Evolutionary conservation across 192 early-diverging fungal genomes (phyloP).

Genomic region (Linnemannia zychae): DNA sequence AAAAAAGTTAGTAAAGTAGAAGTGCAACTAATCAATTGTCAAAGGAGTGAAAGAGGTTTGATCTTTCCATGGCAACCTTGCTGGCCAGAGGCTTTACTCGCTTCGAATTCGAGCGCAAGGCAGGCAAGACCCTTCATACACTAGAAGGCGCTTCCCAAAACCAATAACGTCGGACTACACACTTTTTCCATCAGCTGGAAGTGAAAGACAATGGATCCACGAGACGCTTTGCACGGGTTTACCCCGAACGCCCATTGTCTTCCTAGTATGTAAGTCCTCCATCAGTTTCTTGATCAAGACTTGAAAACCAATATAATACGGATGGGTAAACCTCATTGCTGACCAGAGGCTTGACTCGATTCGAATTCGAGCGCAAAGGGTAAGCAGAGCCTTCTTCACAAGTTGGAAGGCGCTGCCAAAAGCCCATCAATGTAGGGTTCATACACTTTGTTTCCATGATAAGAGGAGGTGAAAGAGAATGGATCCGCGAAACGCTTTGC

Average conservation of each 20-base stretch:
- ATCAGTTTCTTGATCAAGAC: no score
- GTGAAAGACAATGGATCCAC: constrained; percentile 17
- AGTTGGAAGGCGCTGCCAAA: no score
- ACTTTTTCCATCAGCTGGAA: not conserved
- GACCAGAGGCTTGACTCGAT: no score
- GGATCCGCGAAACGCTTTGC: no score
- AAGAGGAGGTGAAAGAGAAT: no score
- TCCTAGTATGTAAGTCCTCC: not conserved
- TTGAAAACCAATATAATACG: no score
- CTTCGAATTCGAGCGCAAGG: constrained; percentile 12
- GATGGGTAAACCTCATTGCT: no score
- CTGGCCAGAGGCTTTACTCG: constrained; percentile 22
- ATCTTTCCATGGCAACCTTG: constrained; percentile 36
- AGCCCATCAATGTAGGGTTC: no score
- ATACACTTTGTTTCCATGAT: no score
- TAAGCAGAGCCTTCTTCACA: no score
- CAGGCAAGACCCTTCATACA: not conserved
- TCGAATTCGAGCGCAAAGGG: no score
- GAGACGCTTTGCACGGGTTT: constrained; percentile 16
- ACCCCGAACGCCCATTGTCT: constrained; percentile 21
- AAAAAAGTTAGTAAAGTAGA: not conserved
- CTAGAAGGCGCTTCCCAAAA: constrained; percentile 1
- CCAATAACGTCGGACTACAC: constrained; percentile 1
- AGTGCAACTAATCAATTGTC: not conserved
- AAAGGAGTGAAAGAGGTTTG: not conserved